Percentiles rank a stretch among this genome's conserved stretches.
Conservation (phyloP, 1,139 yeast species). For the Scheffersomyces illinoinensis region DNA sequence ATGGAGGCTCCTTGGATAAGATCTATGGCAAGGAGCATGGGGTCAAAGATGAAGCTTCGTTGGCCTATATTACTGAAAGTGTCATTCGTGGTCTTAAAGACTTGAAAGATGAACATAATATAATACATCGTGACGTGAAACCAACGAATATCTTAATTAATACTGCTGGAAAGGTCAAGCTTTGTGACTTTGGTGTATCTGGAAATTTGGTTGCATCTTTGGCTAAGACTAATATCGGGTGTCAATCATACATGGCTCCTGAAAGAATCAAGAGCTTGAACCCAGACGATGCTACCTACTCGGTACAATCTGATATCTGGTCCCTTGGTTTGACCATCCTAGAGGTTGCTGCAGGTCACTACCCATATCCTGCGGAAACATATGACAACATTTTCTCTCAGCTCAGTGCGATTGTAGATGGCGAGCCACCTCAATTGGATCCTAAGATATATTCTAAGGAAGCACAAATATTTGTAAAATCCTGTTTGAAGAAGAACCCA, state of each 20-base stretch:
- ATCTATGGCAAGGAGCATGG: conserved; percentile 72
- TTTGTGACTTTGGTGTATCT: conserved; percentile 95
- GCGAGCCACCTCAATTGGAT: conserved; percentile 81
- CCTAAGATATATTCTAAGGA: conserved; percentile 59
- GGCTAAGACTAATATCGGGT: conserved; percentile 95
- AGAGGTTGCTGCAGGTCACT: conserved; percentile 87
- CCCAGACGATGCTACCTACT: conserved; percentile 75
- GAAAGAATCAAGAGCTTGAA: conserved; percentile 73
- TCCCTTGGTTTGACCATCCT: conserved; percentile 85
- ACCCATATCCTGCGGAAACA: conserved; percentile 96
- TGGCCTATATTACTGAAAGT: conserved; percentile 80
- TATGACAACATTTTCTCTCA: conserved; percentile 89
- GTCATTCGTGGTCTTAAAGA: conserved; percentile 83
- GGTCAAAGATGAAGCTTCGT: conserved; percentile 69
- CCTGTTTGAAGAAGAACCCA: conserved; percentile 82
- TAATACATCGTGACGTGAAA: conserved; percentile 95
- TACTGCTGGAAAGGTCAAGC: conserved; percentile 79
- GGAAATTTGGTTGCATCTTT: conserved; percentile 95
- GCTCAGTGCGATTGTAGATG: conserved; percentile 93
- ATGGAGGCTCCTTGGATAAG: conserved; percentile 92
- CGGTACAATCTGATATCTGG: conserved; percentile 97
- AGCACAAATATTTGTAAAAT: conserved; percentile 78
- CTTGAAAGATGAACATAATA: conserved; percentile 82
- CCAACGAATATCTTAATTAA: conserved; percentile 91
- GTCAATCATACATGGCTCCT: conserved; percentile 99